Conservation (phyloP, 1,284 basidiomycete genomes). For the Sutorius eximius region DNA sequence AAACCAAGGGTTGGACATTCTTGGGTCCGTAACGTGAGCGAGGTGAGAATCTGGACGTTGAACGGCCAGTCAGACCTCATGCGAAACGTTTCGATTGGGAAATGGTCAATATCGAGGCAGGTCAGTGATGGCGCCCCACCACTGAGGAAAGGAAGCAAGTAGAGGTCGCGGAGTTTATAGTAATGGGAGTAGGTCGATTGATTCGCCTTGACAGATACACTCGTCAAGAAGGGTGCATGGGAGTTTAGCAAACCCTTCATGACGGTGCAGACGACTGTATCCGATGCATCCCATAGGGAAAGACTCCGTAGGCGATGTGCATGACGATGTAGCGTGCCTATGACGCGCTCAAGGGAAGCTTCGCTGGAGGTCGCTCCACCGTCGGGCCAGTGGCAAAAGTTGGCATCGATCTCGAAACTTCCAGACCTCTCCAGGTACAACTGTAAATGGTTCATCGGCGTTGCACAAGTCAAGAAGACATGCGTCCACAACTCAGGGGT, state of each 20-base stretch:
- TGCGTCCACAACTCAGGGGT: constrained; percentile 16
- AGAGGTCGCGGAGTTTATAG: constrained; percentile 9
- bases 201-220: constrained; percentile 17
- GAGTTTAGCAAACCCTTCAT: constrained; percentile 5
- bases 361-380: background rate
- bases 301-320: constrained; percentile 14
- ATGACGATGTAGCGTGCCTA: constrained; percentile 2
- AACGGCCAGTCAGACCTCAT: constrained; percentile 10
- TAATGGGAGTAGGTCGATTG: constrained; percentile 6
- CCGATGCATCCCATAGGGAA: constrained; percentile 22
- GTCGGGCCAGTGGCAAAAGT: constrained; percentile 18
- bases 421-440: constrained; percentile 10
- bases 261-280: constrained; percentile 9
- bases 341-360: constrained; percentile 4
- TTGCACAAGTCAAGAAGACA: constrained; percentile 21
- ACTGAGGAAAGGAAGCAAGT: constrained; percentile 16
- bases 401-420: constrained; percentile 3
- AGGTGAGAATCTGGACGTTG: constrained; percentile 10
- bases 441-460: constrained; percentile 5
- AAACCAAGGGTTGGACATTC: constrained; percentile 5
- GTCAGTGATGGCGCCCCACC: constrained; percentile 13
- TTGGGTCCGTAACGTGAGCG: constrained; percentile 15
- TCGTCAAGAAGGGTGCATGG: constrained; percentile 8
- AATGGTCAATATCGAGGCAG: constrained; percentile 19
- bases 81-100: constrained; percentile 18